A percentile compares a stretch with the other conserved stretches of the same genome.
These are phyloP conservation scores for Colletotrichum trifolii DNA, from an alignment of 2,329 filamentous ascomycete genomes.

Conservation along the genomic window DNA sequence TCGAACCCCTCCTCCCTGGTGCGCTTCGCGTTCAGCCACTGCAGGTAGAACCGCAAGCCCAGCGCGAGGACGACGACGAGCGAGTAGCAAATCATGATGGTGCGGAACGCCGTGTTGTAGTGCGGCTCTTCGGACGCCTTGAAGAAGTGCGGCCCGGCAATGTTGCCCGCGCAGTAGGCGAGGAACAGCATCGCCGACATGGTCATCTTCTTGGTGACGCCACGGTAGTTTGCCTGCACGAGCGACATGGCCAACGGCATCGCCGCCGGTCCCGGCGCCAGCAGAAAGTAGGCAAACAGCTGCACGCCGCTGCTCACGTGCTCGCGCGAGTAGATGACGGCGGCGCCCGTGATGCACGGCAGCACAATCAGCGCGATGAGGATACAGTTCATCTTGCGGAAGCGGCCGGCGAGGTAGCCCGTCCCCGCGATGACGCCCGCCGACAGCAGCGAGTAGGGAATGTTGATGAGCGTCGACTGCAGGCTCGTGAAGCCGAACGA, in stretches of 20 bases:
- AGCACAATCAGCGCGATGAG: conserved; percentile 62
- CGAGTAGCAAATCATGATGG: conserved; percentile 67
- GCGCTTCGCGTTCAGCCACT: conserved; percentile 56
- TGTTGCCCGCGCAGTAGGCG: conserved; percentile 67
- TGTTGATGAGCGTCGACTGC: conserved; percentile 67
- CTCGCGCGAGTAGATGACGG: conserved; percentile 61
- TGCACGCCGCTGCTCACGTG: conserved; percentile 55
- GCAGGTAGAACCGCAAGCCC: conserved; percentile 59
- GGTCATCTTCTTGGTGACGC: conserved; percentile 70
- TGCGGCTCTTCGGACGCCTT: conserved; percentile 58
- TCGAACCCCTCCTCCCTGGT: conserved; percentile 55
- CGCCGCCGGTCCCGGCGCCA: conserved; percentile 63
- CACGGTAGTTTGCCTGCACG: conserved; percentile 65
- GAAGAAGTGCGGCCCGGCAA: conserved; percentile 67
- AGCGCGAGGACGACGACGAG: conserved; percentile 58
- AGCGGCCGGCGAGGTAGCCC: conserved; percentile 63
- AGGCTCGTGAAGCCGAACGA: conserved; percentile 67
- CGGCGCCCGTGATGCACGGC: conserved; percentile 63
- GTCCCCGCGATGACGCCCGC: conserved; percentile 59
- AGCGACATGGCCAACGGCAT: conserved; percentile 67
- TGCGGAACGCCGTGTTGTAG: conserved; percentile 64
- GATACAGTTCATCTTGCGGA: conserved; percentile 61
- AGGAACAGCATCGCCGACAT: conserved; percentile 66
- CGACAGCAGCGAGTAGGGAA: conserved; percentile 66
- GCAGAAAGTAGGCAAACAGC: conserved; percentile 68